A percentile compares a stretch with the other conserved stretches of the same genome.
Conservation (phyloP, 106 monocot genomes). For the Acanthochlamys bracteata region DNA sequence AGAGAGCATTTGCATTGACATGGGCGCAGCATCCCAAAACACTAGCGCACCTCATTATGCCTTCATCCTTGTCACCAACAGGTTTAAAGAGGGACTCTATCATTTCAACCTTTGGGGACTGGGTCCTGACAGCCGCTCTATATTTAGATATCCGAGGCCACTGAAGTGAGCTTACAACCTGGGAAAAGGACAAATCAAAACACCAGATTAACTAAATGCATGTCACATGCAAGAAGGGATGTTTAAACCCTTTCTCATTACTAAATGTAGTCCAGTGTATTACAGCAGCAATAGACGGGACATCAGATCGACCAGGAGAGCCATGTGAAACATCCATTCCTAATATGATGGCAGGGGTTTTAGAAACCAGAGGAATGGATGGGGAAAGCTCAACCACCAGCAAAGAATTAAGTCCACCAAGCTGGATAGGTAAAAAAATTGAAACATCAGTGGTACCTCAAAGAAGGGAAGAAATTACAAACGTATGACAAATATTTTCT, state of each 20-base stretch:
- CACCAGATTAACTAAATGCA: not conserved
- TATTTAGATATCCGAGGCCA: constrained; percentile 91
- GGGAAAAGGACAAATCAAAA: not conserved
- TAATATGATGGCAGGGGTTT: constrained; percentile 25
- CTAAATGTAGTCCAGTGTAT: constrained; percentile 1
- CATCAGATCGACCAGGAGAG: constrained; percentile 54
- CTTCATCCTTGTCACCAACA: constrained; percentile 34
- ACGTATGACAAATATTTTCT: not conserved
- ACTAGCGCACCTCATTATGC: constrained; percentile 47
- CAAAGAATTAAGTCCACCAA: constrained; percentile 85
- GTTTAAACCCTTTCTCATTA: not conserved
- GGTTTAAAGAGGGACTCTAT: constrained; percentile 93
- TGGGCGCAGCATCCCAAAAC: not conserved
- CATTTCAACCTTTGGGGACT: constrained; percentile 87
- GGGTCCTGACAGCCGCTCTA: constrained; percentile 73
- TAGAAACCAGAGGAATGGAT: constrained; percentile 14
- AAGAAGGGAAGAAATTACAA: not conserved
- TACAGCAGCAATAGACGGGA: constrained; percentile 73
- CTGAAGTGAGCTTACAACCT: constrained; percentile 88
- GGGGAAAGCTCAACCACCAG: constrained; percentile 42
- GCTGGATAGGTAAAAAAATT: constrained; percentile 22
- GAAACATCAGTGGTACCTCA: not conserved
- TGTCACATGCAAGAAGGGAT: not conserved
- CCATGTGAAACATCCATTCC: constrained; percentile 55
- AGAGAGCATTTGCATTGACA: not conserved